Conservation (phyloP, 164 flowering plant genomes). For the Cinnamomum chago region DNA sequence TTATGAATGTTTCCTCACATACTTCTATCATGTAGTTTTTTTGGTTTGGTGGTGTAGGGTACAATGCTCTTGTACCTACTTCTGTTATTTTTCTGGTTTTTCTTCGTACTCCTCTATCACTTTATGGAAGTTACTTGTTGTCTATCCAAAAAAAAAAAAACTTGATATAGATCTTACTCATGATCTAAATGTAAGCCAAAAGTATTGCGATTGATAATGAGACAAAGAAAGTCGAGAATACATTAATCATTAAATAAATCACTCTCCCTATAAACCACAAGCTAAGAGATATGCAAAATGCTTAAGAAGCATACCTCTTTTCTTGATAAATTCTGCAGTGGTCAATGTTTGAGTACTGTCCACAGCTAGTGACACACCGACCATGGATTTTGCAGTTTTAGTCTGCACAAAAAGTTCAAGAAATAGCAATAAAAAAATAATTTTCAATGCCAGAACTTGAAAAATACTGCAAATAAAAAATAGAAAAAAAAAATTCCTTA, state of each 20-base stretch:
- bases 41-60: too few species aligned
- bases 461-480: background rate
- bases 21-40: too few species aligned
- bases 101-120: too few species aligned
- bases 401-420: conserved; percentile 45
- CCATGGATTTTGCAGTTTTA: conserved; percentile 83
- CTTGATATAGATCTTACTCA: background rate
- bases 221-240: background rate
- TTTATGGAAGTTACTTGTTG: too few species aligned
- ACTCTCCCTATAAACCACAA: background rate
- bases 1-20: too few species aligned
- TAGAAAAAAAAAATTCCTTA: too few species aligned
- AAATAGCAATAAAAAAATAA: background rate
- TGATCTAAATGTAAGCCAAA: background rate
- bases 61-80: too few species aligned
- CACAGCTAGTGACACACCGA: conserved; percentile 67
- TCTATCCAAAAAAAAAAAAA: too few species aligned
- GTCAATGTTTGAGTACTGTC: conserved; percentile 74
- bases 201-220: background rate
- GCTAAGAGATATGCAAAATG: background rate
- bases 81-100: too few species aligned
- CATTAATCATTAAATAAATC: background rate
- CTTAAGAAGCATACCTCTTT: conserved; percentile 51
- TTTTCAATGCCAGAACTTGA: background rate
- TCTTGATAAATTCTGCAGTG: conserved; percentile 59